Conservation (phyloP, 2,329 filamentous ascomycete species). For the Nigrospora oryzae region DNA sequence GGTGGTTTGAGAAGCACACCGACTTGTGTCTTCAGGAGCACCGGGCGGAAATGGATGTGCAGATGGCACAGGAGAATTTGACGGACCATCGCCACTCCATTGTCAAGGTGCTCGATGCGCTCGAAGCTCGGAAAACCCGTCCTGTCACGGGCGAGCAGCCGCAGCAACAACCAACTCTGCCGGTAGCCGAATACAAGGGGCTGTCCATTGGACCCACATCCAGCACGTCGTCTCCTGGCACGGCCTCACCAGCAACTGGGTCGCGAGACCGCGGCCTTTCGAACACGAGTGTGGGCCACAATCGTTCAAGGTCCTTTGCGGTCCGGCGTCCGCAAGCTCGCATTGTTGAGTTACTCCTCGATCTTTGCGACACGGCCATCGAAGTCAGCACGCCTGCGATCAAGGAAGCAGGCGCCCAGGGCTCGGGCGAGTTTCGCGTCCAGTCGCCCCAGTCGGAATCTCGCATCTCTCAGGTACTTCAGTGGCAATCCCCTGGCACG, state of each 20-base stretch:
- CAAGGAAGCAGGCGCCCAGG: slow-evolving; percentile 66
- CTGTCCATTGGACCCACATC: slow-evolving; percentile 70
- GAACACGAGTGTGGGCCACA: slow-evolving; percentile 63
- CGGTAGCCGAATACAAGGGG: slow-evolving; percentile 78
- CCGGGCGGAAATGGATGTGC: slow-evolving; percentile 93
- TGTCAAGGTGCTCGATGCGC: slow-evolving; percentile 86
- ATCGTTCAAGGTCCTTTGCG: slow-evolving; percentile 79
- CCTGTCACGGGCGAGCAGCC: slow-evolving; percentile 45
- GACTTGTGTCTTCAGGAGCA: slow-evolving; percentile 95
- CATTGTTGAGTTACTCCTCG: slow-evolving; percentile 89
- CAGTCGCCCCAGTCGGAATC: slow-evolving; percentile 95
- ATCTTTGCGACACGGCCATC: slow-evolving; percentile 89
- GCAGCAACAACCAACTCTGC: slow-evolving; percentile 24
- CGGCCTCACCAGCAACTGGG: slow-evolving; percentile 61
- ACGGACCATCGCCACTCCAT: slow-evolving; percentile 90
- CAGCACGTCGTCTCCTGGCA: slow-evolving; percentile 62
- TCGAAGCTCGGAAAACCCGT: slow-evolving; percentile 70
- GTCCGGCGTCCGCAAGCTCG: slow-evolving; percentile 81
- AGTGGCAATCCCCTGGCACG: slow-evolving; percentile 92
- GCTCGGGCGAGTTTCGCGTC: slow-evolving; percentile 72
- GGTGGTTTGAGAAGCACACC: slow-evolving; percentile 99
- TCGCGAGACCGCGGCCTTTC: slow-evolving; percentile 57
- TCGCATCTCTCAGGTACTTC: slow-evolving; percentile 84
- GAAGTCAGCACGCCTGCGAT: slow-evolving; percentile 93
- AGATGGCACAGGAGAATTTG: slow-evolving; percentile 86